Conservation (phyloP, 805 yeast genomes). For the Myxozyma sirexii region DNA sequence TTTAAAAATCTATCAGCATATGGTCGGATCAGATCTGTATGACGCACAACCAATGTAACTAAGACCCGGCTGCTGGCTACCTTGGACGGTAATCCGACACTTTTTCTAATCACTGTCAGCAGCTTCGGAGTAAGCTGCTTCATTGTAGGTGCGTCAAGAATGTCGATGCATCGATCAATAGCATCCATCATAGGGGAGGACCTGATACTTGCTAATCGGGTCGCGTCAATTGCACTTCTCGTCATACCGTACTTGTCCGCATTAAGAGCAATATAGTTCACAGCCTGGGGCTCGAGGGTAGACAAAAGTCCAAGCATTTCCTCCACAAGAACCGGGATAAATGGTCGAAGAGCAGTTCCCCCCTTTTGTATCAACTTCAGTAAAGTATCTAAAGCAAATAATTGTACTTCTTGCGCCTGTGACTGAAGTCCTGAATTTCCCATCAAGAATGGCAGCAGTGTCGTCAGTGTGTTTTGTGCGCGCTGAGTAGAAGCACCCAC, state of each 20-base stretch:
- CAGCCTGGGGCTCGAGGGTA: constrained; percentile 85
- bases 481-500: constrained; percentile 48
- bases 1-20: constrained; percentile 67
- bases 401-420: constrained; percentile 81
- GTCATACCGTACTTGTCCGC: constrained; percentile 84
- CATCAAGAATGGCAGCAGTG: constrained; percentile 74
- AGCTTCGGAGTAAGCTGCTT: constrained; percentile 54
- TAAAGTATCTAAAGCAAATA: constrained; percentile 73
- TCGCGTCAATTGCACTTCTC: constrained; percentile 72
- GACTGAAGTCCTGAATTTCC: constrained; percentile 79
- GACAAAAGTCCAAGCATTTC: constrained; percentile 76
- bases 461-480: constrained; percentile 53
- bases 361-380: constrained; percentile 68
- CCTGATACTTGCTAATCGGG: constrained; percentile 70
- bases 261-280: constrained; percentile 81
- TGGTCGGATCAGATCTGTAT: constrained; percentile 49
- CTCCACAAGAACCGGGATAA: constrained; percentile 66
- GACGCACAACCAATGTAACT: constrained; percentile 63
- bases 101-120: constrained; percentile 58
- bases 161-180: constrained; percentile 66
- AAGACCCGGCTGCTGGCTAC: constrained; percentile 78
- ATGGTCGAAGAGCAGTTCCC: constrained; percentile 60
- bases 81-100: constrained; percentile 90
- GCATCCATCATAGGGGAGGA: constrained; percentile 89
- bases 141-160: constrained; percentile 56